Percentiles rank a stretch among this genome's conserved stretches.
Conservation (phyloP, 768 basidiomycete species). For the Leccinum incarnatum region DNA sequence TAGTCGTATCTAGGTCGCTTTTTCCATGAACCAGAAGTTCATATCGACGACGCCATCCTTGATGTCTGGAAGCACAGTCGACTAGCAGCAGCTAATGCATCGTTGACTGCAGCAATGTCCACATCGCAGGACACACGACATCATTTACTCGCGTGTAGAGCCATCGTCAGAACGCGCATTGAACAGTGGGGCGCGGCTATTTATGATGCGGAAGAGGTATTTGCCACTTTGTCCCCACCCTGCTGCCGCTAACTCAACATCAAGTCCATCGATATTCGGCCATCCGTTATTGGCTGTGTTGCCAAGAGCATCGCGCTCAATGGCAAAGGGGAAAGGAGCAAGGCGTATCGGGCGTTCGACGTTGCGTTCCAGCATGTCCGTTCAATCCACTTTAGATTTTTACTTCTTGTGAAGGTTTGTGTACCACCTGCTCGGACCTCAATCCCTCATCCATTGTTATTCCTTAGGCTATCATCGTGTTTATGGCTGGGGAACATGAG, state of each 20-base stretch:
- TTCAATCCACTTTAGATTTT: neutral
- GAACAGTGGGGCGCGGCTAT: neutral
- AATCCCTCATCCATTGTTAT: neutral
- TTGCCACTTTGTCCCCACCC: neutral
- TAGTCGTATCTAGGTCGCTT: neutral
- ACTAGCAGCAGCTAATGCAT: neutral
- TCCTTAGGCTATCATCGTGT: neutral
- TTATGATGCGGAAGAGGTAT: neutral
- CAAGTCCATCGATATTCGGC: neutral
- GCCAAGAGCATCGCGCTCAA: neutral
- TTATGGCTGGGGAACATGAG: neutral
- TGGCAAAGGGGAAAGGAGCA: neutral
- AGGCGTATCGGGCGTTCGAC: neutral
- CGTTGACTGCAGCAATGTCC: neutral
- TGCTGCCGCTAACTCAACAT: neutral
- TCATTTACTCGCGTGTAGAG: neutral
- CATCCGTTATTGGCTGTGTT: neutral
- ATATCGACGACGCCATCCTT: neutral
- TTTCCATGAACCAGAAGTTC: neutral
- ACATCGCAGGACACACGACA: neutral
- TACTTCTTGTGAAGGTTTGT: neutral
- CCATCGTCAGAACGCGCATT: neutral
- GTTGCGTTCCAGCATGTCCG: neutral
- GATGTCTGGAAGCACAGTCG: neutral
- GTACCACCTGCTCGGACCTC: neutral